A percentile compares a stretch with the other conserved stretches of the same genome.
Conservation (phyloP, 2,329 filamentous ascomycete species). For the Xylaria sp. region DNA sequence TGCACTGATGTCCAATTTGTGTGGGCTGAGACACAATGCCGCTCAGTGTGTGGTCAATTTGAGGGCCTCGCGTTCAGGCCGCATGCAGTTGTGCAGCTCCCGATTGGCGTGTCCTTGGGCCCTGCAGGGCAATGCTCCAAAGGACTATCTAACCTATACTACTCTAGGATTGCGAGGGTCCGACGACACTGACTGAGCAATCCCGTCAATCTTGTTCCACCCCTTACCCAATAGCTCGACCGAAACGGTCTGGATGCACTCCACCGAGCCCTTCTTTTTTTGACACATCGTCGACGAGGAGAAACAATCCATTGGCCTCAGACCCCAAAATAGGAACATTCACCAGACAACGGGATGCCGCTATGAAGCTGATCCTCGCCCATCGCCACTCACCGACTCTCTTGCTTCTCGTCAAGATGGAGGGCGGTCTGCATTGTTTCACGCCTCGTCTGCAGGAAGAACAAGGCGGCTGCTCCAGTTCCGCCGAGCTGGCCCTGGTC, state of each 20-base stretch:
- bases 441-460: constrained; percentile 37
- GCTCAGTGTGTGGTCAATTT: constrained; percentile 38
- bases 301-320: constrained; percentile 28
- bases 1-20: constrained; percentile 43
- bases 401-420: constrained; percentile 24
- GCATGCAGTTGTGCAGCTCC: constrained; percentile 34
- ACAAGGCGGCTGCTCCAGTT: constrained; percentile 22
- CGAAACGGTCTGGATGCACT: constrained; percentile 31
- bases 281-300: constrained; percentile 28
- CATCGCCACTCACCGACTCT: constrained; percentile 39
- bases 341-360: constrained; percentile 34
- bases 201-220: constrained; percentile 9
- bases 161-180: constrained; percentile 1
- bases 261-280: constrained; percentile 31
- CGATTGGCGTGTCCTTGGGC: constrained; percentile 35
- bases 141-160: constrained; percentile 9
- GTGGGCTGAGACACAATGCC: constrained; percentile 36
- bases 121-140: constrained; percentile 21
- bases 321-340: constrained; percentile 31
- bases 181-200: constrained; percentile 24
- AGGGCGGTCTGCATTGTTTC: constrained; percentile 36
- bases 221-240: constrained; percentile 35
- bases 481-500: constrained; percentile 20
- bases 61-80: constrained; percentile 33
- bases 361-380: constrained; percentile 35